These are phyloP conservation scores for Theobroma cacao DNA, from an alignment of 345 rosid species.

Conservation along the genomic window DNA sequence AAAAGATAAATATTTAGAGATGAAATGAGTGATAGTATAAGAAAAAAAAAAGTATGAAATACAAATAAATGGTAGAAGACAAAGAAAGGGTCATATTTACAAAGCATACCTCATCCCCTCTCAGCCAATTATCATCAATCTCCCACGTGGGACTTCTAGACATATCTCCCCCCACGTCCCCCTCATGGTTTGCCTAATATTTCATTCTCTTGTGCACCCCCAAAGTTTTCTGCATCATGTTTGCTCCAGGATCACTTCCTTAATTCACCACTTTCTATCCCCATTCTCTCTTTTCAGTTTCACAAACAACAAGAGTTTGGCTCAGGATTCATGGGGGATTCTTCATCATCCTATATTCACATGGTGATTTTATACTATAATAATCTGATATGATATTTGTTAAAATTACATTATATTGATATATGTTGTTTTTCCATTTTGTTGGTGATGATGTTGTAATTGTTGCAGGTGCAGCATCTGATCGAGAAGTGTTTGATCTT, in stretches of 20 bases:
- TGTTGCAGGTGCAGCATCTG: conserved; percentile 93
- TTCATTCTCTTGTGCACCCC: not conserved
- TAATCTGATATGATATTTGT: not conserved
- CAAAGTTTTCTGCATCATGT: not conserved
- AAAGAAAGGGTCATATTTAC: conserved; percentile 48
- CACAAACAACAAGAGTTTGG: not conserved
- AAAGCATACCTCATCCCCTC: conserved; percentile 85
- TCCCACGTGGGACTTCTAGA: conserved; percentile 81
- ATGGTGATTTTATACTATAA: conserved; percentile 51
- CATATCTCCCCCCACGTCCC: conserved; percentile 50
- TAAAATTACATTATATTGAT: no score
- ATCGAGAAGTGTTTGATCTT: conserved; percentile 93
- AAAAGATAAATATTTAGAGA: no score
- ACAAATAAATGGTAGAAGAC: no score
- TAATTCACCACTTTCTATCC: not conserved
- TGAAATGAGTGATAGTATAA: no score
- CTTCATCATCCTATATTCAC: conserved; percentile 91
- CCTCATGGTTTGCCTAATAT: not conserved
- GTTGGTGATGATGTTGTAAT: no score
- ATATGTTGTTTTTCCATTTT: no score
- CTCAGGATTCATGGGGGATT: conserved; percentile 47
- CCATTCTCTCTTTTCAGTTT: not conserved
- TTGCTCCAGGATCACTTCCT: not conserved
- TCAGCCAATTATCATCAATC: conserved; percentile 73
- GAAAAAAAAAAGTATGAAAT: no score